Conservation (phyloP, 1,284 basidiomycete genomes). For the Sanguinoderma infundibulare region DNA sequence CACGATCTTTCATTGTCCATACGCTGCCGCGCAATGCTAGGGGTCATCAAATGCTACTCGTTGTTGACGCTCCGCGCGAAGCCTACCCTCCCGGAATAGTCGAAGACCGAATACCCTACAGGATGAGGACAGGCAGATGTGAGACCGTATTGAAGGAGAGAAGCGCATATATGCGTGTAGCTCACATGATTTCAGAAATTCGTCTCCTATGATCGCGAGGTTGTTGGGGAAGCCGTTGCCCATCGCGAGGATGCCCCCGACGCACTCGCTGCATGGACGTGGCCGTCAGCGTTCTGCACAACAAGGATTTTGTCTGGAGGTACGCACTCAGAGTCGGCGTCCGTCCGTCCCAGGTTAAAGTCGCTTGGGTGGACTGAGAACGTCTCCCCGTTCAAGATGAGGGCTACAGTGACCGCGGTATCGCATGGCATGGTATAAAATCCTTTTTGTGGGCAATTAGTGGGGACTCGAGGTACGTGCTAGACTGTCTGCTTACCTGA, state of each 20-base stretch:
- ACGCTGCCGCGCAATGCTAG: neutral
- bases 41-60: neutral
- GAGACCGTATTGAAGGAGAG: neutral
- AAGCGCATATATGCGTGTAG: neutral
- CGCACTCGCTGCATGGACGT: constrained; percentile 47
- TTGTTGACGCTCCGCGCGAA: constrained; percentile 65
- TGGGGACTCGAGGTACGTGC: neutral
- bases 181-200: constrained; percentile 74
- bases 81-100: constrained; percentile 63
- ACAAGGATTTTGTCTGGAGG: neutral
- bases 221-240: constrained; percentile 49
- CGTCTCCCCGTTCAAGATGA: constrained; percentile 57
- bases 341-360: constrained; percentile 66
- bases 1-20: neutral
- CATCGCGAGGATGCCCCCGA: constrained; percentile 70
- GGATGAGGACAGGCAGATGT: neutral
- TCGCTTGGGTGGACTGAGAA: constrained; percentile 60
- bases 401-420: constrained; percentile 38
- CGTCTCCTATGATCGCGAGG: constrained; percentile 71
- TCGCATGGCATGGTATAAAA: constrained; percentile 59
- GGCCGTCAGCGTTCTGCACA: neutral
- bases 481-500: constrained; percentile 35
- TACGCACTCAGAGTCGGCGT: constrained; percentile 35
- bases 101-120: constrained; percentile 62
- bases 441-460: constrained; percentile 31